Percentiles rank a stretch among this genome's conserved stretches.
phyloP scores from a whole-genome alignment of 305 asterid genomes.

The Rubia tinctorum region DNA sequence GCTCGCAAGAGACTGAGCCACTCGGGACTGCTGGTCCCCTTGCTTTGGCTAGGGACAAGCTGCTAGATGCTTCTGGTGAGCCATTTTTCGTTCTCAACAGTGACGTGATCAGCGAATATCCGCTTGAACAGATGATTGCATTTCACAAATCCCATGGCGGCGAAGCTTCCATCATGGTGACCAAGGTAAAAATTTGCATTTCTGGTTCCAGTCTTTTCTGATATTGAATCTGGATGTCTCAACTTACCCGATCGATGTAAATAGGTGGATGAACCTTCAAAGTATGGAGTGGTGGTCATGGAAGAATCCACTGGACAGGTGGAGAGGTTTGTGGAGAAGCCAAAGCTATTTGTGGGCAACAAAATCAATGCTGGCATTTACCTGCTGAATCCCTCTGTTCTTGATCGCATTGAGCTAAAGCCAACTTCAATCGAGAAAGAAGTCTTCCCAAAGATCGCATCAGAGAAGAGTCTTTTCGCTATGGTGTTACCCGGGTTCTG shows the following conservation, averaged over 20 bases:
- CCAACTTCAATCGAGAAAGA: conserved; percentile 94
- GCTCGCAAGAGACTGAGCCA: conserved; percentile 94
- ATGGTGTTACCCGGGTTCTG: conserved; percentile 94
- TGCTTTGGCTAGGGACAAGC: conserved; percentile 90
- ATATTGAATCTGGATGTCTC: neutral
- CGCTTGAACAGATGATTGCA: conserved; percentile 74
- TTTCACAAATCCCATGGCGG: conserved; percentile 95
- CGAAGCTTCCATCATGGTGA: conserved; percentile 93
- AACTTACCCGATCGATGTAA: conserved; percentile 14
- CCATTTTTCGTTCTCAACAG: conserved; percentile 92
- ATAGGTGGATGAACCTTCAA: conserved; percentile 93
- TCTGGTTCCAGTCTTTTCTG: neutral
- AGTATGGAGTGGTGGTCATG: conserved; percentile 81
- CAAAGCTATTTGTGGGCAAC: conserved; percentile 85
- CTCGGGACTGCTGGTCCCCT: conserved; percentile 98
- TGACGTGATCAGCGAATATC: conserved; percentile 91
- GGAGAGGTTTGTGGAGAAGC: conserved; percentile 91
- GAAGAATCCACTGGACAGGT: conserved; percentile 82
- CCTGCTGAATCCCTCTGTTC: conserved; percentile 80
- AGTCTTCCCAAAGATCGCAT: conserved; percentile 77
- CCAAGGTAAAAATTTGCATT: conserved; percentile 51
- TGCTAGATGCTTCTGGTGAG: conserved; percentile 68
- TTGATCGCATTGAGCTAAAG: conserved; percentile 68
- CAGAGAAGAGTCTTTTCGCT: conserved; percentile 57
- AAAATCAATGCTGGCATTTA: conserved; percentile 93